Evolutionary conservation across 2,329 filamentous ascomycete species (phyloP).

Genomic region (Penicillium sp.): DNA sequence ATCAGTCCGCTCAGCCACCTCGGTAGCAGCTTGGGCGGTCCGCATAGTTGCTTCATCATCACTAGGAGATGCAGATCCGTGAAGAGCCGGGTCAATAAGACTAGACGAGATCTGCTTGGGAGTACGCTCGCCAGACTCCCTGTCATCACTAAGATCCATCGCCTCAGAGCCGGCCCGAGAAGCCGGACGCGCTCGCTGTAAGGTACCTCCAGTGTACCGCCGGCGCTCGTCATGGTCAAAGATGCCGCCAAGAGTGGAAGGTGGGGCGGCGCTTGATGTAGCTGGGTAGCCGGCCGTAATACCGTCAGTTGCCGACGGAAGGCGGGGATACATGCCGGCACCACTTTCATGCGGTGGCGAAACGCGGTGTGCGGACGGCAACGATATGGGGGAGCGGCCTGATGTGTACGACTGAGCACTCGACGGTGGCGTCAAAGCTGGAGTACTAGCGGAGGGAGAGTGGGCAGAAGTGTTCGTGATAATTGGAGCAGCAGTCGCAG

Average conservation of each 20-base stretch:
- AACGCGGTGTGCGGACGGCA: slow-evolving; percentile 56
- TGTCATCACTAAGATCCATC: slow-evolving; percentile 43
- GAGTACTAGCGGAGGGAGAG: slow-evolving; percentile 59
- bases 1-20: slow-evolving; percentile 48
- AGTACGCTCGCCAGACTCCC: slow-evolving; percentile 39
- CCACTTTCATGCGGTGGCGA: slow-evolving; percentile 55
- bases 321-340: slow-evolving; percentile 65
- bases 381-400: slow-evolving; percentile 63
- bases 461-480: slow-evolving; percentile 46
- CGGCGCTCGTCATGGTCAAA: slow-evolving; percentile 66
- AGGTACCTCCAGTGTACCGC: slow-evolving; percentile 64
- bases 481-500: slow-evolving; percentile 44
- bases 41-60: slow-evolving; percentile 41
- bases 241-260: slow-evolving; percentile 63
- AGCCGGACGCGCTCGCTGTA: slow-evolving; percentile 59
- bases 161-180: slow-evolving; percentile 36
- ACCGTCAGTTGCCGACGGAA: slow-evolving; percentile 64
- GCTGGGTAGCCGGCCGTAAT: slow-evolving; percentile 56
- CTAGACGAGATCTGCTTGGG: slow-evolving; percentile 42
- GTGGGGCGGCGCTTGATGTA: slow-evolving; percentile 60
- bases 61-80: slow-evolving; percentile 30
- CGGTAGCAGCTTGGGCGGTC: slow-evolving; percentile 44
- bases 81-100: slow-evolving; percentile 50
- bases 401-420: slow-evolving; percentile 68
- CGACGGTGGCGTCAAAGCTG: slow-evolving; percentile 66